These are phyloP conservation scores for Chrysoporthe cubensis DNA, from an alignment of 2,329 filamentous ascomycete species.

Conservation along the genomic window DNA sequence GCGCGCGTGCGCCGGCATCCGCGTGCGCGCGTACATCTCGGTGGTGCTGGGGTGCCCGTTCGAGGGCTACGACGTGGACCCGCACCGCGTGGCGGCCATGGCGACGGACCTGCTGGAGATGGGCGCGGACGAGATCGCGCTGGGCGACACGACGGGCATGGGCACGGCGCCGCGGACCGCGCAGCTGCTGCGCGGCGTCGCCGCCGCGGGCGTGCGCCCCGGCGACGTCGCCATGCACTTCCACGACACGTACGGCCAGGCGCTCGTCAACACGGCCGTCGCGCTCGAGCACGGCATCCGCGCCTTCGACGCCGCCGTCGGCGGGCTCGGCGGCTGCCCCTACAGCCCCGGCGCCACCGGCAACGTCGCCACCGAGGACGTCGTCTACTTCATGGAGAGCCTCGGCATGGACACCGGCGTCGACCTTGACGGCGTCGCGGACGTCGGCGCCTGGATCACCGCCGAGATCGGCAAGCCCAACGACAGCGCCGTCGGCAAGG, in stretches of 20 bases:
- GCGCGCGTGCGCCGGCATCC: slow-evolving; percentile 55
- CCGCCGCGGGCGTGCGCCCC: slow-evolving; percentile 68
- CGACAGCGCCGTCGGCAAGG: slow-evolving; percentile 69
- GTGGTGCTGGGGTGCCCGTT: slow-evolving; percentile 83
- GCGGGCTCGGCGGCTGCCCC: slow-evolving; percentile 81
- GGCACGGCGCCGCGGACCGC: slow-evolving; percentile 75
- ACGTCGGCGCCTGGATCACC: slow-evolving; percentile 75
- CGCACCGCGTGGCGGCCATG: slow-evolving; percentile 66
- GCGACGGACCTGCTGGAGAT: slow-evolving; percentile 76
- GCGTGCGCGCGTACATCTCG: slow-evolving; percentile 79
- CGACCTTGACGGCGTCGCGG: slow-evolving; percentile 66
- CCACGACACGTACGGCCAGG: slow-evolving; percentile 87
- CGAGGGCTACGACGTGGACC: slow-evolving; percentile 67
- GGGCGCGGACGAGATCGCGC: slow-evolving; percentile 87
- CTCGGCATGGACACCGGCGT: slow-evolving; percentile 77
- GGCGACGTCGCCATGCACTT: slow-evolving; percentile 82
- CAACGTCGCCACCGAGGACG: slow-evolving; percentile 83
- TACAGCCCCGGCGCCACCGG: slow-evolving; percentile 85
- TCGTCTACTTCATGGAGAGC: slow-evolving; percentile 78
- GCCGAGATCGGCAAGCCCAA: slow-evolving; percentile 64
- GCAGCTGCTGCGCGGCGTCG: slow-evolving; percentile 66
- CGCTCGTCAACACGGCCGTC: slow-evolving; percentile 79
- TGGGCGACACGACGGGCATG: slow-evolving; percentile 91
- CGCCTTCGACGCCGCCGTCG: slow-evolving; percentile 80
- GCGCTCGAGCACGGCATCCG: slow-evolving; percentile 77